Evolutionary conservation across 495 filamentous ascomycete genomes (phyloP).

Genomic region (Xylaria scruposa): DNA sequence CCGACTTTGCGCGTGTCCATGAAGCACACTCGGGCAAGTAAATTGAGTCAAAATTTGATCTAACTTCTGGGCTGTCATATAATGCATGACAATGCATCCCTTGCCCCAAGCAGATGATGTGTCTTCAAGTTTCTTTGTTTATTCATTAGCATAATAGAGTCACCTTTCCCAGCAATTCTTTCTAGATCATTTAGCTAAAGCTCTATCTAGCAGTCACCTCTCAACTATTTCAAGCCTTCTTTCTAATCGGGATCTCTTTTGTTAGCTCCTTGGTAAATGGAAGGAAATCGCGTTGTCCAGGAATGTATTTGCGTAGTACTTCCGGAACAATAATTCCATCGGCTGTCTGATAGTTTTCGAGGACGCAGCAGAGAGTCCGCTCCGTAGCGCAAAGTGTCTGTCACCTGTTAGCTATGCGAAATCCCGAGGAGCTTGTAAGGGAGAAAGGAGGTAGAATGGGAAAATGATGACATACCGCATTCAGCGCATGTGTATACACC

Average conservation of each 20-base stretch:
- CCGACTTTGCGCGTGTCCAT: background rate
- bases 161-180: background rate
- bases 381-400: conserved; percentile 88
- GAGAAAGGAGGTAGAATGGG: background rate
- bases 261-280: conserved; percentile 84
- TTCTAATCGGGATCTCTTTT: conserved; percentile 53
- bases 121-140: background rate
- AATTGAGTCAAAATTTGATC: background rate
- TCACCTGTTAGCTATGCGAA: background rate
- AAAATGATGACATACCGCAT: conserved; percentile 55
- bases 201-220: background rate
- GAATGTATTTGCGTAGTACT: conserved; percentile 89
- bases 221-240: conserved; percentile 26
- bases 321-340: conserved; percentile 77
- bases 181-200: background rate
- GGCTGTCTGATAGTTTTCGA: conserved; percentile 96
- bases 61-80: conserved; percentile 9
- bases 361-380: conserved; percentile 88
- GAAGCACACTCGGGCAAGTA: background rate
- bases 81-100: conserved; percentile 6
- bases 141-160: background rate
- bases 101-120: conserved; percentile 1
- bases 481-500: conserved; percentile 92
- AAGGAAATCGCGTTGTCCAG: conserved; percentile 85
- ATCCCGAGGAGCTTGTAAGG: background rate